A percentile compares a stretch with the other conserved stretches of the same genome.
Conservation (phyloP, 257 asterid genomes). For the Lycium ferocissimum region DNA sequence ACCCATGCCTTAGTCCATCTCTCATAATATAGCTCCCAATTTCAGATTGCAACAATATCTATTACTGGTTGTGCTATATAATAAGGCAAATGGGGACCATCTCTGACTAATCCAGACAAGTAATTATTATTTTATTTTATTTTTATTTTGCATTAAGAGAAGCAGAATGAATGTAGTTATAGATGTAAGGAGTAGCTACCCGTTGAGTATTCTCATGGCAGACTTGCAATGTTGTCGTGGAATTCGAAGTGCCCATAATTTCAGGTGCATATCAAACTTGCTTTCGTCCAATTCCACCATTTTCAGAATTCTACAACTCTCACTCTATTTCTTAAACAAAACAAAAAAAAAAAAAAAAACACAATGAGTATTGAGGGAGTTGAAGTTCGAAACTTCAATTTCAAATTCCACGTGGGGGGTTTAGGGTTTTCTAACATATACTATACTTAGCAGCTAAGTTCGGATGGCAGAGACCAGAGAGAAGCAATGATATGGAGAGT, state of each 20-base stretch:
- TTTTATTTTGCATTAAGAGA: too few relatives aligned
- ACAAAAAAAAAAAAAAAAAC: too few relatives aligned
- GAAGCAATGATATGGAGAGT: too few relatives aligned
- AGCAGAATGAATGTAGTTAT: not conserved
- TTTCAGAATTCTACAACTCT: not conserved
- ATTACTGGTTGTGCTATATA: not conserved
- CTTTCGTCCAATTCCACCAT: conserved; percentile 59
- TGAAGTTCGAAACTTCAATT: too few relatives aligned
- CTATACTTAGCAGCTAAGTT: too few relatives aligned
- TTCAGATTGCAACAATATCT: too few relatives aligned
- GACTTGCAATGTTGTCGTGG: conserved; percentile 85
- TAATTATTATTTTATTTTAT: too few relatives aligned
- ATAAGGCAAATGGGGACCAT: not conserved
- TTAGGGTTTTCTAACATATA: not conserved
- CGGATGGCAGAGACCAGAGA: too few relatives aligned
- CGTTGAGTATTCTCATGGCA: conserved; percentile 73
- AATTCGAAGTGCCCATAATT: conserved; percentile 74
- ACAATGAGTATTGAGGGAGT: too few relatives aligned
- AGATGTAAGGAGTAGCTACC: conserved; percentile 45
- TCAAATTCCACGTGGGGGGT: not conserved
- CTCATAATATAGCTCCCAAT: too few relatives aligned
- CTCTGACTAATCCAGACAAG: not conserved
- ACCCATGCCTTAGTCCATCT: too few relatives aligned
- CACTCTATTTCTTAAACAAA: too few relatives aligned
- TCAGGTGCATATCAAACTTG: conserved; percentile 63